Evolutionary conservation across 176 grass and related monocot species (phyloP).

Genomic region (Oryza nivara): DNA sequence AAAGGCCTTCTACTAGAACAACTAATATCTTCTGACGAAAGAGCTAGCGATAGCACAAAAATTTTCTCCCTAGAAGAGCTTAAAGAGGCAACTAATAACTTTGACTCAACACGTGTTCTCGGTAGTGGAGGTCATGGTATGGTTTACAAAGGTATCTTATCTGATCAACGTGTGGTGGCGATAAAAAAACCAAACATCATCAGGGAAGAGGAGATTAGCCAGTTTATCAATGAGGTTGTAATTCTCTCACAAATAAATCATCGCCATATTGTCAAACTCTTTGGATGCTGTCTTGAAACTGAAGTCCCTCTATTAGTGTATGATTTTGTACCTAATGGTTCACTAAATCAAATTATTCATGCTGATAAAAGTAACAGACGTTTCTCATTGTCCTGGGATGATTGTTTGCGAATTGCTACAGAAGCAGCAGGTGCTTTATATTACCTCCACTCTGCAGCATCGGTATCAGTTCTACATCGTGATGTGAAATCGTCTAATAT

Average conservation of each 20-base stretch:
- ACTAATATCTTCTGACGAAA: too few relatives aligned
- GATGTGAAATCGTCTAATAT: constrained; percentile 37
- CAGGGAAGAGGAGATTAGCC: neutral
- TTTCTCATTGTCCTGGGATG: constrained; percentile 3
- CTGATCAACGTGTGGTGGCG: neutral
- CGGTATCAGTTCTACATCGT: constrained; percentile 32
- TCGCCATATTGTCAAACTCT: too few relatives aligned
- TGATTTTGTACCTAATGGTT: constrained; percentile 30
- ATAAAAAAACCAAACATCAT: neutral
- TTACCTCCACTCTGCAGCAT: neutral
- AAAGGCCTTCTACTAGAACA: too few relatives aligned
- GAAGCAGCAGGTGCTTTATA: neutral
- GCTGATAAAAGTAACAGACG: neutral
- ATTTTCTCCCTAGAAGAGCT: too few relatives aligned
- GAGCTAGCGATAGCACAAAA: too few relatives aligned
- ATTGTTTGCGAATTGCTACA: constrained; percentile 3
- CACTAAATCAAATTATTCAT: constrained; percentile 29
- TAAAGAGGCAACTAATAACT: too few relatives aligned
- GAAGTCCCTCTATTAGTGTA: neutral
- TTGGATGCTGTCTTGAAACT: neutral
- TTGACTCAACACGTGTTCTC: too few relatives aligned
- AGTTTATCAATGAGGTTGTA: neutral
- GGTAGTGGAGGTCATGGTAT: too few relatives aligned
- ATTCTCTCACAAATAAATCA: neutral
- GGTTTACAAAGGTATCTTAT: too few relatives aligned